Conservation (phyloP, 2,329 filamentous ascomycete genomes). For the Pseudogymnoascus sp. region DNA sequence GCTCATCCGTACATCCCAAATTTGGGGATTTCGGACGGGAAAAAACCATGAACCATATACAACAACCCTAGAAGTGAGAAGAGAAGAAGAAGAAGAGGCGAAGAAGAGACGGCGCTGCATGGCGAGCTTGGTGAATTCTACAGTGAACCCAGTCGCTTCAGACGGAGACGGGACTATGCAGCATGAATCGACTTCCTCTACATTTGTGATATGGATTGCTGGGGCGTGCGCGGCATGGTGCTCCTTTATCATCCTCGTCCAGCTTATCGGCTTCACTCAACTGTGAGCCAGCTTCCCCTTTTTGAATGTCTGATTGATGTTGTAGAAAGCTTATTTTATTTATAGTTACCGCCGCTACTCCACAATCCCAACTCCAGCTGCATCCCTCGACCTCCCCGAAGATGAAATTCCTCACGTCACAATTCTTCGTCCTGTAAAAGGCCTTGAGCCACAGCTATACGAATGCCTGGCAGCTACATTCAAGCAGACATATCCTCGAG, state of each 20-base stretch:
- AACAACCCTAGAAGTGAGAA: not conserved
- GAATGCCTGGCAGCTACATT: slow-evolving; percentile 86
- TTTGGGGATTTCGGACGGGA: not conserved
- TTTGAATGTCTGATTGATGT: slow-evolving; percentile 12
- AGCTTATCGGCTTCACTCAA: slow-evolving; percentile 46
- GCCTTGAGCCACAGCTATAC: slow-evolving; percentile 80
- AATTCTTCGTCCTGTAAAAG: slow-evolving; percentile 87
- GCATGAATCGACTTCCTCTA: slow-evolving; percentile 12
- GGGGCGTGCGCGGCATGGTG: slow-evolving; percentile 45
- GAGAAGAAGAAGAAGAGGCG: not conserved
- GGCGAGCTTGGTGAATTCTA: not conserved
- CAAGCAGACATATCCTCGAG: slow-evolving; percentile 66
- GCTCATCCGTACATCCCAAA: not conserved
- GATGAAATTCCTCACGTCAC: slow-evolving; percentile 70
- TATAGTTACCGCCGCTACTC: slow-evolving; percentile 47
- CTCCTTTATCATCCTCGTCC: slow-evolving; percentile 42
- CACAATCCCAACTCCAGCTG: slow-evolving; percentile 36
- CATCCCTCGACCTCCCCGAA: slow-evolving; percentile 41
- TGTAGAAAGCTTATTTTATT: slow-evolving; percentile 9
- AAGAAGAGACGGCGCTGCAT: not conserved
- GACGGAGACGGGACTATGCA: slow-evolving; percentile 1
- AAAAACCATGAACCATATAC: slow-evolving; percentile 3
- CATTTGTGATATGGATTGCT: slow-evolving; percentile 30
- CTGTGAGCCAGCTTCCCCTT: slow-evolving; percentile 35
- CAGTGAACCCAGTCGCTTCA: not conserved